Evolutionary conservation across 129 eudicot species (phyloP).

Genomic region (Pseudognaphalium luteoalbum): DNA sequence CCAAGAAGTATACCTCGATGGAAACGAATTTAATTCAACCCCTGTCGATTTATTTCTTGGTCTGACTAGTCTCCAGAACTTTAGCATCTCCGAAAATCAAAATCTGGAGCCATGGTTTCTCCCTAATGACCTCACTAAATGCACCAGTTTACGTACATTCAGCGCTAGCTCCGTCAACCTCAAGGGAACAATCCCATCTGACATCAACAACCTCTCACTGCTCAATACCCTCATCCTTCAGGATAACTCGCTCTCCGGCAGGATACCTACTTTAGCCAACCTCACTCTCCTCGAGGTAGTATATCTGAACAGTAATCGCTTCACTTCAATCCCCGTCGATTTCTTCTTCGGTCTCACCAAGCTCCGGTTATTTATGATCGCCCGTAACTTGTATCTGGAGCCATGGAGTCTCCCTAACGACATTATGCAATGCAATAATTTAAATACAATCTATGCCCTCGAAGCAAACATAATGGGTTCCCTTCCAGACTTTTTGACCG

Average conservation of each 20-base stretch:
- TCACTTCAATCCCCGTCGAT: constrained; percentile 36
- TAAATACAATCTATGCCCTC: neutral
- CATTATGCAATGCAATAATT: neutral
- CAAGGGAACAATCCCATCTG: constrained; percentile 34
- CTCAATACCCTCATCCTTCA: constrained; percentile 38
- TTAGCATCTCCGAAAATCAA: neutral
- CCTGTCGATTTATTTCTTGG: constrained; percentile 31
- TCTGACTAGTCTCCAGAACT: constrained; percentile 17
- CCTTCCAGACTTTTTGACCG: neutral
- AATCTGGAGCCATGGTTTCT: neutral
- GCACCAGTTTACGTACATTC: constrained; percentile 26
- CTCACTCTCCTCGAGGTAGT: constrained; percentile 32
- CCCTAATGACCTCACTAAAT: constrained; percentile 6
- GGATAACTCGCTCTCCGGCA: constrained; percentile 37
- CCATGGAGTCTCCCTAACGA: constrained; percentile 27
- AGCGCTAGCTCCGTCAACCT: constrained; percentile 18
- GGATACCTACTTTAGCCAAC: constrained; percentile 43
- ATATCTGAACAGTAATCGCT: constrained; percentile 25
- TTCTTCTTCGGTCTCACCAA: constrained; percentile 38
- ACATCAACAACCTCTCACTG: constrained; percentile 34
- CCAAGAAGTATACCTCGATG: constrained; percentile 15
- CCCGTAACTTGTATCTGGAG: neutral
- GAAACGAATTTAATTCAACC: constrained; percentile 37
- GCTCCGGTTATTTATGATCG: constrained; percentile 4
- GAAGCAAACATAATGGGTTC: neutral